Evolutionary conservation across 495 filamentous ascomycete genomes (phyloP).

Genomic region (Pyronema omphalodes): DNA sequence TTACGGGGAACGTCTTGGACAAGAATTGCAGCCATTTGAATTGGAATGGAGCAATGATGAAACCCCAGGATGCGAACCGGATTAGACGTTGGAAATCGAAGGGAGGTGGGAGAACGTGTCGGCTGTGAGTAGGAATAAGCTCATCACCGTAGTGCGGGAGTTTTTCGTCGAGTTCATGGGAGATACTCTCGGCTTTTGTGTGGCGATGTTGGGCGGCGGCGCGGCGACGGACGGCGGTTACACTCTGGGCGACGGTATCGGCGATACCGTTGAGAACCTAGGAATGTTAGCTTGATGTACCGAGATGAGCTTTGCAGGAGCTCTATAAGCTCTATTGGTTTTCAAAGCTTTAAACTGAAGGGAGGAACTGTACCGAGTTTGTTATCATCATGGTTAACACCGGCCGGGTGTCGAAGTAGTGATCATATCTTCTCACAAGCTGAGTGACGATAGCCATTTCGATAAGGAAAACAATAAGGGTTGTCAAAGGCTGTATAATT

Average conservation of each 20-base stretch:
- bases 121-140: slow-evolving; percentile 39
- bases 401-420: slow-evolving; percentile 54
- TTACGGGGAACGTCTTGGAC: slow-evolving; percentile 67
- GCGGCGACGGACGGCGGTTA: slow-evolving; percentile 62
- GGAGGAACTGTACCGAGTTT: slow-evolving; percentile 50
- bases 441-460: slow-evolving; percentile 73
- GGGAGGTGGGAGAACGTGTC: slow-evolving; percentile 45
- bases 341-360: not conserved
- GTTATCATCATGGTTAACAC: slow-evolving; percentile 96
- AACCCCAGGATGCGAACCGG: slow-evolving; percentile 90
- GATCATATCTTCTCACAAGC: slow-evolving; percentile 43
- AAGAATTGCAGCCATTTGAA: slow-evolving; percentile 92
- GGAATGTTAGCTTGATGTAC: not conserved
- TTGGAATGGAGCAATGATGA: slow-evolving; percentile 88
- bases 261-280: slow-evolving; percentile 40
- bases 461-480: slow-evolving; percentile 66
- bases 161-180: slow-evolving; percentile 69
- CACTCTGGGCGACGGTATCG: slow-evolving; percentile 85
- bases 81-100: slow-evolving; percentile 92
- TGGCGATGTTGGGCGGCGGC: slow-evolving; percentile 40
- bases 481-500: slow-evolving; percentile 59
- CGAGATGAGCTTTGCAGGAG: not conserved
- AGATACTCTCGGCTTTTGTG: slow-evolving; percentile 50
- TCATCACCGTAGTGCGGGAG: slow-evolving; percentile 29
- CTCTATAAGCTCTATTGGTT: no score